phyloP scores from a whole-genome alignment of 345 rosid species.

The Camelina laxa region DNA sequence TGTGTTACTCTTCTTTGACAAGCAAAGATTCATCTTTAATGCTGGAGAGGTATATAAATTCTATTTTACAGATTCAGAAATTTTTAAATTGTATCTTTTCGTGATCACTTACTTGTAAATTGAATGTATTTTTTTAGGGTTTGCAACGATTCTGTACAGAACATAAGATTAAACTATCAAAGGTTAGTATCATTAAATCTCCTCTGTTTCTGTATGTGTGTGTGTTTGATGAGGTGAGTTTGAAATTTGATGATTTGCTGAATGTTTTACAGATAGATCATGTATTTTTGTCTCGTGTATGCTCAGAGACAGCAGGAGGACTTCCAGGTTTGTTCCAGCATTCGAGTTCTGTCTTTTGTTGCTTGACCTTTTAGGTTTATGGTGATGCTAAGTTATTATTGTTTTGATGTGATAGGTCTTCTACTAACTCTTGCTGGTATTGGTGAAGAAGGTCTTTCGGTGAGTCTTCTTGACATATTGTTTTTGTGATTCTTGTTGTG shows the following conservation, averaged over 20 bases:
- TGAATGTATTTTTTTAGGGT: conserved; percentile 55
- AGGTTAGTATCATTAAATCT: conserved; percentile 60
- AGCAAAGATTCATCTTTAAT: conserved; percentile 89
- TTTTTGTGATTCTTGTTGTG: conserved; percentile 8
- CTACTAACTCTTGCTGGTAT: conserved; percentile 88
- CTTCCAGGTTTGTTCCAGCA: conserved; percentile 75
- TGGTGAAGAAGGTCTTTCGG: conserved; percentile 92
- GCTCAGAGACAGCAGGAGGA: conserved; percentile 97
- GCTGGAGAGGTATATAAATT: conserved; percentile 79
- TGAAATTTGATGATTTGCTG: conserved; percentile 31
- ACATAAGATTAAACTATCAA: conserved; percentile 88
- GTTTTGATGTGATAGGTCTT: conserved; percentile 58
- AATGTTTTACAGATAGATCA: conserved; percentile 75
- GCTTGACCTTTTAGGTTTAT: neutral
- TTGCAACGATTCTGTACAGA: conserved; percentile 92
- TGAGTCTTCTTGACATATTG: conserved; percentile 49
- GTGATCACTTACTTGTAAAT: conserved; percentile 3
- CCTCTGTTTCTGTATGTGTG: conserved; percentile 16
- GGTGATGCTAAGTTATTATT: neutral
- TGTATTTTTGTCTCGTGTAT: conserved; percentile 91
- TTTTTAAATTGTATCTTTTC: conserved; percentile 1
- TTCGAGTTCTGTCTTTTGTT: neutral
- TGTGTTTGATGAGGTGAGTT: conserved; percentile 16
- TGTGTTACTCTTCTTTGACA: conserved; percentile 88
- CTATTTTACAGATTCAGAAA: neutral